Conservation (phyloP, 2,329 filamentous ascomycete genomes). For the Sporothrix schenckii region DNA sequence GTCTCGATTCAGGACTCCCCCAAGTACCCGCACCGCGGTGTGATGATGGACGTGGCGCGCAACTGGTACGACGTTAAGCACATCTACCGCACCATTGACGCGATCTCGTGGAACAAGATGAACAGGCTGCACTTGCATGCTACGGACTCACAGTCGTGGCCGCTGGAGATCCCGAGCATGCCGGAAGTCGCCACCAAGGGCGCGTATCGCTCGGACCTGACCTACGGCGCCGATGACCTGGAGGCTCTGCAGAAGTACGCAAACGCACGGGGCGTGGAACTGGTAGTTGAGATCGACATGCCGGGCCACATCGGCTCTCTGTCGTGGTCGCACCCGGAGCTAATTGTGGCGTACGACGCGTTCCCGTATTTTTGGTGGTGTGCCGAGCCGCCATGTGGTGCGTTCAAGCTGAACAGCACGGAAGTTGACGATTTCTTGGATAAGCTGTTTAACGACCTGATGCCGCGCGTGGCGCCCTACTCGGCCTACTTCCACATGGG, state of each 20-base stretch:
- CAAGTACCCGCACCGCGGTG: constrained; percentile 73
- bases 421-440: constrained; percentile 72
- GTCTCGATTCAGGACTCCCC: constrained; percentile 73
- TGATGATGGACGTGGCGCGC: constrained; percentile 77
- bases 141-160: constrained; percentile 85
- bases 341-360: constrained; percentile 66
- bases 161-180: constrained; percentile 74
- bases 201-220: constrained; percentile 68
- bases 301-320: constrained; percentile 76
- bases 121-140: constrained; percentile 80
- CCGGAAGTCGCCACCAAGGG: constrained; percentile 73
- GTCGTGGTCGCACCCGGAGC: constrained; percentile 66
- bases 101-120: constrained; percentile 76
- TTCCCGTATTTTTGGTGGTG: constrained; percentile 63
- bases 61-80: constrained; percentile 69
- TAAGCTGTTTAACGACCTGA: constrained; percentile 71
- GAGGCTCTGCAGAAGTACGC: constrained; percentile 71
- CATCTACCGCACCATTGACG: constrained; percentile 76
- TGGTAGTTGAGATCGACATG: constrained; percentile 78
- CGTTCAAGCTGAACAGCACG: constrained; percentile 74
- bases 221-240: constrained; percentile 69
- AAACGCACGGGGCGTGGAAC: constrained; percentile 66
- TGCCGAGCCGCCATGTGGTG: constrained; percentile 66
- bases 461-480: constrained; percentile 71
- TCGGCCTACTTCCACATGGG: constrained; percentile 81